These are phyloP conservation scores for Abrus precatorius DNA, from an alignment of 306 rosid species.

Conservation along the genomic window DNA sequence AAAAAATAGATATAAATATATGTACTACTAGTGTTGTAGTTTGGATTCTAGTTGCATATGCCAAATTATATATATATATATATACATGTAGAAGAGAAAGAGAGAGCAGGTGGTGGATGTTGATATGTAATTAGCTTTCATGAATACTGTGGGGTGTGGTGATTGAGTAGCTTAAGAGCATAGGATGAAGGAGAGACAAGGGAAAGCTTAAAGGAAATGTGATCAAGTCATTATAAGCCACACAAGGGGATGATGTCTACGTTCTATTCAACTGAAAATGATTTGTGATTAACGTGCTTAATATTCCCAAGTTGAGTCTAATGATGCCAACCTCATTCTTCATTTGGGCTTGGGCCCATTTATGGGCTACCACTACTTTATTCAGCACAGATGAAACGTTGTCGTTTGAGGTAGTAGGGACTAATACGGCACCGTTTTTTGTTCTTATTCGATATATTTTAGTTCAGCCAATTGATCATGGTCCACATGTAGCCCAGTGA, in stretches of 20 bases:
- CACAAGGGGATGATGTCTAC: constrained; percentile 42
- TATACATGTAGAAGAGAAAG: constrained; percentile 1
- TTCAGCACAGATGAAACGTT: neutral
- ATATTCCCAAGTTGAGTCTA: neutral
- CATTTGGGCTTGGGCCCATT: constrained; percentile 43
- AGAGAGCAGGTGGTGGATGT: constrained; percentile 43
- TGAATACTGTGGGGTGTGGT: constrained; percentile 43
- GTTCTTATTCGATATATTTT: constrained; percentile 32
- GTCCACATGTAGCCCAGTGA: constrained; percentile 54
- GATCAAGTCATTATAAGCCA: constrained; percentile 46
- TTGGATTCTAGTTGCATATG: constrained; percentile 16
- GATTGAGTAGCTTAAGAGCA: constrained; percentile 86
- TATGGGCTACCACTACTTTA: neutral
- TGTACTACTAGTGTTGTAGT: neutral
- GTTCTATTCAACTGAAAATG: constrained; percentile 45
- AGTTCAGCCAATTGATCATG: constrained; percentile 53
- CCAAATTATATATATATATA: constrained; percentile 36
- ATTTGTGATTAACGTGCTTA: constrained; percentile 7
- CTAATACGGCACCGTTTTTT: constrained; percentile 19
- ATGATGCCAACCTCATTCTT: neutral
- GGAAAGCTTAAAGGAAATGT: constrained; percentile 53
- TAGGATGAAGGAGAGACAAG: constrained; percentile 58
- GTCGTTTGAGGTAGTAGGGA: constrained; percentile 21
- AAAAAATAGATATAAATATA: neutral
- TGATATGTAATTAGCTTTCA: constrained; percentile 37